A percentile compares a stretch with the other conserved stretches of the same genome.
phyloP scores from a whole-genome alignment of 1,284 basidiomycete species.

The Trametes polyzona region DNA sequence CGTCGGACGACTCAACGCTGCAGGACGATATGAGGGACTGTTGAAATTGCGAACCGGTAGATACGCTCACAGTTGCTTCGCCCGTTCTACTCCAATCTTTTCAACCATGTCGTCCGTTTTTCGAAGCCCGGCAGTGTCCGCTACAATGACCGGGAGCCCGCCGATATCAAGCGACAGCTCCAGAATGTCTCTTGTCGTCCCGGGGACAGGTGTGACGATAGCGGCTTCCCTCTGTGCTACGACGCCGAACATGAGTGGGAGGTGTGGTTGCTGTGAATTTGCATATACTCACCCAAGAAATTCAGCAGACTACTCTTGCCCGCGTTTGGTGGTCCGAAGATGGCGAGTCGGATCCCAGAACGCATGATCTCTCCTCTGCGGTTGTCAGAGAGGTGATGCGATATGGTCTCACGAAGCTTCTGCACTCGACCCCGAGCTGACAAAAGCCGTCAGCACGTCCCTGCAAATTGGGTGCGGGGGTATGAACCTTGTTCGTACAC shows the following conservation, averaged over 20 bases:
- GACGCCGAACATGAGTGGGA: not conserved
- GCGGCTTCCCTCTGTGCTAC: constrained; percentile 84
- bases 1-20: constrained; percentile 68
- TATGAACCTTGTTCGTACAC: constrained; percentile 63
- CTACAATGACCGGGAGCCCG: constrained; percentile 78
- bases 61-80: constrained; percentile 59
- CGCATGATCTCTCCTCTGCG: constrained; percentile 82
- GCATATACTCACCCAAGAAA: constrained; percentile 63
- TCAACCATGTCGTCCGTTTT: constrained; percentile 76
- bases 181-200: constrained; percentile 87
- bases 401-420: constrained; percentile 54
- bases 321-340: constrained; percentile 90
- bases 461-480: not conserved
- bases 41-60: too few species aligned
- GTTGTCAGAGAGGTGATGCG: constrained; percentile 63
- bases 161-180: constrained; percentile 86
- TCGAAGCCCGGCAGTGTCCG: constrained; percentile 88
- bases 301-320: constrained; percentile 88
- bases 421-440: constrained; percentile 54
- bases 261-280: not conserved
- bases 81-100: constrained; percentile 80
- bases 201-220: constrained; percentile 84
- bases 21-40: constrained; percentile 13
- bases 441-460: not conserved
- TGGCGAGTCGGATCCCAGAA: constrained; percentile 80